Base-by-base conservation (phyloP, 805 yeast genomes). In the Nakazawaea anatomiae region DNA sequence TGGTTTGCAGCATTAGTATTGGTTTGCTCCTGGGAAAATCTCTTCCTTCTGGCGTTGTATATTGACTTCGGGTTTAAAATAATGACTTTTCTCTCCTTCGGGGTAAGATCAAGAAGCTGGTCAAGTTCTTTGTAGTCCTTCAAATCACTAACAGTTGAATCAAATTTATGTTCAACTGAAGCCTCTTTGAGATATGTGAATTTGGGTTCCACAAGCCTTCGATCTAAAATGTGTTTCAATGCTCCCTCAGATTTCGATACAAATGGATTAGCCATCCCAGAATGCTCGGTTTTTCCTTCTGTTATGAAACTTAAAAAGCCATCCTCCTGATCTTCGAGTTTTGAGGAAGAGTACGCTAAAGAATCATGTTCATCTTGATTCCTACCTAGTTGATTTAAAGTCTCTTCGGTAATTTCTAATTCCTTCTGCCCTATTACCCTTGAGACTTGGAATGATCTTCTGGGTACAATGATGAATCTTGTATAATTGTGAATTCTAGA, bases 401-500 rank as follows among this genome's bases (percentile, higher is more conserved):
- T 44, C 39, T 46, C 49, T 9, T 46, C 49, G 5, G 44, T 46
- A 29, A 46, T 46, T 34, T 46, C 40, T 30, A 46, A 46, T n/a
- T 39, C 44, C 30, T 34, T 34, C n/a, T 44, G 39, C 35, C 14
- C 12, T 9, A 30, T 25, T 7, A 36, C 8, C 14, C 6, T 27
- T 27, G 28, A n/a, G 5, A n/a, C 5, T 2, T 36, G 42, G 25
- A 46, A 46, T 9, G 38, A 9, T 7, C 38, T 39, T 30, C 48
- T 46, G 27, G 43, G 42, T 45, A 35, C 48, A 6, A 30, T 8
- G 5, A 30, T 12, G 35, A 25, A 25, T 31, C 28, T 40, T 27
- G 28, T n/a, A 40, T 11, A 5, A 27, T 27, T 27, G 10, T 40
- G 11, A 10, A 34, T 2, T 12, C 41, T 39, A 12, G 18, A 11